Evolutionary conservation across 208 protist species (phyloP), one percentile per base, ranked within the genome.

Genomic region (Trypanosoma avium): DNA sequence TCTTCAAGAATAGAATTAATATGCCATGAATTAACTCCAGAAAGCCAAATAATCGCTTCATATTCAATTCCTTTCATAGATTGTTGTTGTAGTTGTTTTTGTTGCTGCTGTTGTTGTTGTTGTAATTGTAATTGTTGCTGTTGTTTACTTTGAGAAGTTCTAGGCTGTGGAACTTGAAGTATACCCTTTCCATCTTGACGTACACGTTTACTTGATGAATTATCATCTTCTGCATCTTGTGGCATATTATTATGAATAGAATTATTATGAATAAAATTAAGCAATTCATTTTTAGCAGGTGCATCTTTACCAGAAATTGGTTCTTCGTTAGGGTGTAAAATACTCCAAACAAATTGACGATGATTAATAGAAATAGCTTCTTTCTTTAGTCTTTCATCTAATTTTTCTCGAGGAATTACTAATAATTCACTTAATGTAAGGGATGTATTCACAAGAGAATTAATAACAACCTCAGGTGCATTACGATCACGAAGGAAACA

Each of bases 131-230:
- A 68, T 55, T 61, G 52, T 48, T 46, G 57, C 50, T 70, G 68
- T 35, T 65, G 63, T 50, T 77, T 73, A 64, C 66, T 70, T 30
- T 72, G 62, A 67, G 77, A 78, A 2, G 85, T 88, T 17, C 81
- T 80, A 52, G 81, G 85, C 68, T 86, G 85, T 12, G 85, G 81
- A 33, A 88, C 73, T 47, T 86, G 77, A 43, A 88, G 66, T 13
- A 59, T n/a, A n/a, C n/a, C 54, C 0, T 40, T 33, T 26, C 70
- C 68, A 21, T 30, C 36, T 24, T 36, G 32, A 43, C 59, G 49
- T 13, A 26, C 27, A 49, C 52, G 47, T 33, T 59, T 62, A 40
- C 63, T 52, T 22, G 50, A 26, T 30, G 70, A 33, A 4, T 54
- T 62, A 6, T 59, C 63, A 17, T 70, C 64, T n/a, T 69, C 58